Conservation (phyloP, 441 rosid species). For the Populus trichocarpa region DNA sequence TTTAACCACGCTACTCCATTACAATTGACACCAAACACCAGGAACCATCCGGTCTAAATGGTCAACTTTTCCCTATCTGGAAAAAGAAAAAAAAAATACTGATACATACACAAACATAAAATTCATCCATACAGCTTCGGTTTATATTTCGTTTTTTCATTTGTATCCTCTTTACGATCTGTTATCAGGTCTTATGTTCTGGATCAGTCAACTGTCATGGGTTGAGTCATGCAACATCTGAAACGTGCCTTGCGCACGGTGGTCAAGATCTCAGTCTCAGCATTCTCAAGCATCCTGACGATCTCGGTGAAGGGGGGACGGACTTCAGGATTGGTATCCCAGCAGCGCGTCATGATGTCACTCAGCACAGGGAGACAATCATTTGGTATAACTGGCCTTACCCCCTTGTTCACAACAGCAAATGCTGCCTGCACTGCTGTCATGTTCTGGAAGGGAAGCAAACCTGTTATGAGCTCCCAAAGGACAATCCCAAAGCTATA, state of each 20-base stretch:
- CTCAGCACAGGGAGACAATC: conserved; percentile 86
- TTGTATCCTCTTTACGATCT: conserved; percentile 31
- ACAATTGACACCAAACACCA: conserved; percentile 30
- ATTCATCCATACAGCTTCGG: conserved; percentile 25
- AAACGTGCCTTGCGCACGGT: conserved; percentile 88
- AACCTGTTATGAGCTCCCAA: conserved; percentile 93
- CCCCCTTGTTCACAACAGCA: conserved; percentile 94
- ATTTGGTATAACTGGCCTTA: conserved; percentile 75
- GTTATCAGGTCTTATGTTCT: conserved; percentile 8
- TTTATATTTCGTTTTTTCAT: conserved; percentile 22
- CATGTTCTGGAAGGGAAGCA: conserved; percentile 94
- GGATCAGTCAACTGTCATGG: conserved; percentile 79
- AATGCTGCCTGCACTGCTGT: conserved; percentile 98
- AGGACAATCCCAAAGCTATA: conserved; percentile 47
- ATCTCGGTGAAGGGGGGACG: conserved; percentile 84
- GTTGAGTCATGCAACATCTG: conserved; percentile 90
- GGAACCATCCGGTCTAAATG: conserved; percentile 34
- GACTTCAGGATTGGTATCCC: conserved; percentile 57
- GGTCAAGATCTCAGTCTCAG: conserved; percentile 83
- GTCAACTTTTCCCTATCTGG: conserved; percentile 43
- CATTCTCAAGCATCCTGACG: conserved; percentile 78
- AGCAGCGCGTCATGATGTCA: conserved; percentile 13
- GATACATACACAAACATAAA: conserved; percentile 63
- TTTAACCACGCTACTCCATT: conserved; percentile 23
- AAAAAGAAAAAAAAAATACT: background rate